phyloP scores from a whole-genome alignment of 305 asterid genomes.

The Fraxinus ornus region DNA sequence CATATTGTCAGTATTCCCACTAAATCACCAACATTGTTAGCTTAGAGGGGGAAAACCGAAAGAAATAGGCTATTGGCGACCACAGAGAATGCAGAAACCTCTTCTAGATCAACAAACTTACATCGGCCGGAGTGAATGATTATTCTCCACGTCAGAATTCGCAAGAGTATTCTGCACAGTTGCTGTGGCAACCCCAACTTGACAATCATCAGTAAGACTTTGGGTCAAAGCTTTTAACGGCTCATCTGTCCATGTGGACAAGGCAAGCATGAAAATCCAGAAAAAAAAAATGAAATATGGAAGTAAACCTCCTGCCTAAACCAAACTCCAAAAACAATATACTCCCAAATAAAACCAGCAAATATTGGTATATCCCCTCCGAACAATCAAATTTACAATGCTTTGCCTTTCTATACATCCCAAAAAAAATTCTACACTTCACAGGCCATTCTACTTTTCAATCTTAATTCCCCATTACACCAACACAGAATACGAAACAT shows the following conservation, averaged over 20 bases:
- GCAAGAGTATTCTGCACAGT: constrained; percentile 32
- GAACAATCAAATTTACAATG: background rate
- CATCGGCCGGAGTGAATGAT: constrained; percentile 37
- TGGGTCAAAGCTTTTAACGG: constrained; percentile 28
- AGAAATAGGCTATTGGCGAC: constrained; percentile 7
- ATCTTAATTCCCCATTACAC: background rate
- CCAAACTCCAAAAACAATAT: background rate
- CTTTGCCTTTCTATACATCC: background rate
- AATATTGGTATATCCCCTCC: background rate
- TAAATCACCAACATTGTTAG: background rate
- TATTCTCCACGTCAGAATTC: constrained; percentile 17
- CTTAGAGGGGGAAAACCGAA: background rate
- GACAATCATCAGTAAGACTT: constrained; percentile 41
- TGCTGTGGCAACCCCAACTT: constrained; percentile 32
- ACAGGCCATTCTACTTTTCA: background rate
- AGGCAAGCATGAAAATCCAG: constrained; percentile 18
- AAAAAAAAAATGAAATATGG: background rate
- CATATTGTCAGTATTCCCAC: constrained; percentile 15
- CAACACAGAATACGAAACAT: background rate
- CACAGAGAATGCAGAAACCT: background rate
- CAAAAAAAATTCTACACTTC: background rate
- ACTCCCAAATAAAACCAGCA: background rate
- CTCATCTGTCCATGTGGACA: constrained; percentile 40
- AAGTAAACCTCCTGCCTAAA: background rate
- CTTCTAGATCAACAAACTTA: constrained; percentile 35